A percentile compares a stretch with the other conserved stretches of the same genome.
These are phyloP conservation scores for Diaporthe helianthi DNA, from an alignment of 2,329 filamentous ascomycete species.

Conservation along the genomic window DNA sequence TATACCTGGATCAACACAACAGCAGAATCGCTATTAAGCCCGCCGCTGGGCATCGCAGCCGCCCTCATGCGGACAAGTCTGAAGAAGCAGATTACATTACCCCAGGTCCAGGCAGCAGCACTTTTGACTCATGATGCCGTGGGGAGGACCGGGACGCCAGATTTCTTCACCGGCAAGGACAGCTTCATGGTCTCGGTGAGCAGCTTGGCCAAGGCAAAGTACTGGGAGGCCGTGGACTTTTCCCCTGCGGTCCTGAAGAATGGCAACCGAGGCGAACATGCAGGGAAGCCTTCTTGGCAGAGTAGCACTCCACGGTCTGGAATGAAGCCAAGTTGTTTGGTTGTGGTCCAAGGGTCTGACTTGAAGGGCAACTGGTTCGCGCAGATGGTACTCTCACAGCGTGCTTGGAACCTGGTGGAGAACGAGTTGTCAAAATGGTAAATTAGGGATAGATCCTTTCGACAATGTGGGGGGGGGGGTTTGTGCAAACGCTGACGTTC, in stretches of 20 bases:
- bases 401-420: background rate
- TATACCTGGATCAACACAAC: conserved; percentile 13
- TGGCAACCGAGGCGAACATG: background rate
- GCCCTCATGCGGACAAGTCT: conserved; percentile 30
- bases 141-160: background rate
- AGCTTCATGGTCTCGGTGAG: conserved; percentile 16
- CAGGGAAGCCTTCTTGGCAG: conserved; percentile 14
- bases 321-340: conserved; percentile 21
- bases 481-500: background rate
- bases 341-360: conserved; percentile 21
- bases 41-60: conserved; percentile 33
- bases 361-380: conserved; percentile 14
- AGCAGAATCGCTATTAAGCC: background rate
- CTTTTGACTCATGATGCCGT: background rate
- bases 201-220: conserved; percentile 40
- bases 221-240: conserved; percentile 48
- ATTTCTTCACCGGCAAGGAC: conserved; percentile 8
- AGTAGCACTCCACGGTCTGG: conserved; percentile 12
- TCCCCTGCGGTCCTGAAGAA: conserved; percentile 38
- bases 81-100: conserved; percentile 30
- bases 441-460: background rate
- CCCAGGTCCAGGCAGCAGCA: conserved; percentile 25
- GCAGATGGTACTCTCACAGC: conserved; percentile 15
- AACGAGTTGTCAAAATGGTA: background rate
- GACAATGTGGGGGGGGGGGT: background rate